phyloP scores from a whole-genome alignment of 345 rosid species.

The Sisymbrium irio region DNA sequence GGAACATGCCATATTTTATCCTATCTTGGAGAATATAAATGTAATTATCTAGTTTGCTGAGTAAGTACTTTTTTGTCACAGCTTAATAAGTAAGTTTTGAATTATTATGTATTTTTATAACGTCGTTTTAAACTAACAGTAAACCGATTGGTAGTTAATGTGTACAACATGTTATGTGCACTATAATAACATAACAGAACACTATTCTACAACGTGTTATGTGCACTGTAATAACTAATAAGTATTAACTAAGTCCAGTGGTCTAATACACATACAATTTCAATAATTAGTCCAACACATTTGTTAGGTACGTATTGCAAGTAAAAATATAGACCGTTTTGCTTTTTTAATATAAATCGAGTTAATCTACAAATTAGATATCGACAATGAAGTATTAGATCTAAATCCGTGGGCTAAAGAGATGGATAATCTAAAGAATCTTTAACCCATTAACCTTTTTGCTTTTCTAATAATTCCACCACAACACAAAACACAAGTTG shows the following conservation, averaged over 20 bases:
- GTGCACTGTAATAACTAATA: not conserved
- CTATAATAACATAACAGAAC: not conserved
- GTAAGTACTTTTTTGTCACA: no score
- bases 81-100: no score
- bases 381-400: not conserved
- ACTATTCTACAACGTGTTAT: not conserved
- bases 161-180: not conserved
- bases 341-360: not conserved
- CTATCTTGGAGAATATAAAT: not conserved
- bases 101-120: not conserved
- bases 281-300: not conserved
- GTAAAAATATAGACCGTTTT: not conserved
- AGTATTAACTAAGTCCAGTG: not conserved
- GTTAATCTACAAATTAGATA: not conserved
- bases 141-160: not conserved
- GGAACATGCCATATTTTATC: not conserved
- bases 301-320: not conserved
- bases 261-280: not conserved
- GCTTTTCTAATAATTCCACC: slow-evolving; percentile 19
- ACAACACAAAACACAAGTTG: slow-evolving; percentile 31
- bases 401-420: slow-evolving; percentile 12
- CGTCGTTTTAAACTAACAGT: not conserved
- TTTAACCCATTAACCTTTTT: slow-evolving; percentile 30
- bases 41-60: not conserved
- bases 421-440: slow-evolving; percentile 29